Base-by-base conservation (phyloP, 805 yeast species). In the Ogataea degrootiae region DNA sequence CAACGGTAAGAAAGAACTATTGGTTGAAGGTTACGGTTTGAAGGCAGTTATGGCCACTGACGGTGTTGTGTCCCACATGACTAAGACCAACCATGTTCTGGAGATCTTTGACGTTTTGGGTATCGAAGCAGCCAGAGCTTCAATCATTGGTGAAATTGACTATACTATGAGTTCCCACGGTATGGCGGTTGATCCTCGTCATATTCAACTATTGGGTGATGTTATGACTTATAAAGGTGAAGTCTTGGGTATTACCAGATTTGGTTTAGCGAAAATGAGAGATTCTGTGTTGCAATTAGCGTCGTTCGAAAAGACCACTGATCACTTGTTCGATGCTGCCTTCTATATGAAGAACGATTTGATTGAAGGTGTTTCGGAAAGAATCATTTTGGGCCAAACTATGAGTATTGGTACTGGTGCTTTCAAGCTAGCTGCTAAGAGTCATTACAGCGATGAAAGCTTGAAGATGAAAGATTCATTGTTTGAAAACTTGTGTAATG, bases 141-240 rank as follows among this genome's bases (percentile, higher is more conserved):
- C 96, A 57, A 94, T 94, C 65, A 86, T 94, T 63, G 82, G 82
- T 53, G 99, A 94, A 72, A 94, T 94, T 67, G 96, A 87, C 63
- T 90, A 90, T 64, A 94, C 99, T 46, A 94, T 94, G 99, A 83
- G 96, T 64, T 89, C 90, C 69, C 99, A 94, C 74, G 99, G 99
- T 70, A 94, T 94, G 99, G 88, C 96, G 66, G 97, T 94, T 43
- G 99, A 94, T 75, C 99, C 98, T 51, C 96, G 99, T 75, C 99
- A 94, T 68, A 91, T 95, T 66, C 98, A 94, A 72, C 74, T 94
- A 41, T 73, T 94, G 54, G 99, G 99, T 55, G 99, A 94, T 68
- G 98, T 94, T 43, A 94, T 94, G 99, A 89, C 98, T 0, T 94
- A 88, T 68, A 94, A 94, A 71, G 99, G 99, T 50, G 99, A 94